Base-by-base conservation (phyloP, 768 basidiomycete genomes). In the Suillus hirtellus region DNA sequence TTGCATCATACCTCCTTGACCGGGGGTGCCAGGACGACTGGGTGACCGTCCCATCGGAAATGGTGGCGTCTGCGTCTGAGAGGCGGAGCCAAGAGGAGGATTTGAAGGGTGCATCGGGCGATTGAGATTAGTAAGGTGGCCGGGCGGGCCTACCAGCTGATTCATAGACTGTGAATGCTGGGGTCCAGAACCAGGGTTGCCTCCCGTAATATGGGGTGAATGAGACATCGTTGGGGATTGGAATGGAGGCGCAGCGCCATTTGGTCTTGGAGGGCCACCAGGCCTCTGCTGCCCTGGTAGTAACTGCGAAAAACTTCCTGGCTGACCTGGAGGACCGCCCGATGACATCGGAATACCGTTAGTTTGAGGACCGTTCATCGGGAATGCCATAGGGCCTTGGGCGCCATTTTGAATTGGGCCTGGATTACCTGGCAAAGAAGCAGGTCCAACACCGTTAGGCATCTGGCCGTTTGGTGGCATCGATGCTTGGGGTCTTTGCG, bases 171-270 rank as follows among this genome's bases (percentile, higher is more conserved):
- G 77, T 46, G 70, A 77, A 53, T 78, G 73, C 66, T 73, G 69
- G 8, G 67, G 72, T 56, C 67, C 75, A 34, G 75, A 75, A 27
- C 69, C 71, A 4, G 71, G 15, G 34, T 76, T 79, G 9, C 69
- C 70, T 35, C 75, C 74, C 9, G 70, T 71, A 53, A 82, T 81
- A 65, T 86, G 86, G 0, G 86, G 83, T 4, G 87, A 87, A 59
- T 84, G 82, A 2, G 86, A 79, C 74, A 89, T 86, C 2, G 83
- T 87, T 4, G 89, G 89, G 24, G 87, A 89, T 47, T 82, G 86
- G 72, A 86, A 89, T 10, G 84, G 82, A 62, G 75, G 68, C 15
- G 76, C 65, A 3, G 65, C 72, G 15, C 82, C 85, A 61, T 83
- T 83, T 21, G 81, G 77, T 3, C 69, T 73, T 64, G 75, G 82